Base-by-base conservation (phyloP, 192 early-diverging fungal genomes). In the Entomortierella lignicola region DNA sequence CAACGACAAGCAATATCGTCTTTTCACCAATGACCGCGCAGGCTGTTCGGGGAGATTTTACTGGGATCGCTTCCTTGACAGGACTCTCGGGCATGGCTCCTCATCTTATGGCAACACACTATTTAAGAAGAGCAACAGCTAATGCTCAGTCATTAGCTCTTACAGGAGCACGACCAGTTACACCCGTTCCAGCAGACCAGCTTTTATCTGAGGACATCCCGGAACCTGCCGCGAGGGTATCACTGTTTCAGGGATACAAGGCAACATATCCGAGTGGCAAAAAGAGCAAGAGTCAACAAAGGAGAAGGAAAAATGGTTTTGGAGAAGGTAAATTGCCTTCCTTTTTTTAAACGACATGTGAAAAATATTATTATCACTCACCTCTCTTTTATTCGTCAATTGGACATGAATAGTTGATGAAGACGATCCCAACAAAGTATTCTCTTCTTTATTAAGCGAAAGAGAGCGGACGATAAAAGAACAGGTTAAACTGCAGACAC, bases 181-280 rank as follows among this genome's bases (percentile, higher is more conserved):
- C 47, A 10, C 66, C 58, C 13, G 15, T 57, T 7, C 71, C 74
- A 0, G 83, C 82, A 17, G 73, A 81, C 25, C 69, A 77, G 26
- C 55, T 88, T 7, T 48, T 86, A 21, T 41, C 69, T 8, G 74
- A 81, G 20, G 88, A 88, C 18, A 86, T 89, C 52, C 88, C 88
- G 25, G 88, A 86, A 41, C 77, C 88, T 17, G 82, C 58, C 18
- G 73, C 84, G 13, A 73, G 84, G 7, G 77, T 89, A 11, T 89
- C 88, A 8, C 58, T 89, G 27, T 86, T 88, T 51, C 85, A 88
- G 60, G 85, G 88, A 5, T 89, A 85, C 55, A 81, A 84, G 25
- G 83, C 84, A 18, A 72, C 86, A 15, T 89, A 84, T 81, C 84
- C 85, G 54, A 62, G 51, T 15, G 69, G 72, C 17, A 73, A 71